Base-by-base conservation (phyloP, 2,329 filamentous ascomycete species). In the Purpureocillium lavendulum region DNA sequence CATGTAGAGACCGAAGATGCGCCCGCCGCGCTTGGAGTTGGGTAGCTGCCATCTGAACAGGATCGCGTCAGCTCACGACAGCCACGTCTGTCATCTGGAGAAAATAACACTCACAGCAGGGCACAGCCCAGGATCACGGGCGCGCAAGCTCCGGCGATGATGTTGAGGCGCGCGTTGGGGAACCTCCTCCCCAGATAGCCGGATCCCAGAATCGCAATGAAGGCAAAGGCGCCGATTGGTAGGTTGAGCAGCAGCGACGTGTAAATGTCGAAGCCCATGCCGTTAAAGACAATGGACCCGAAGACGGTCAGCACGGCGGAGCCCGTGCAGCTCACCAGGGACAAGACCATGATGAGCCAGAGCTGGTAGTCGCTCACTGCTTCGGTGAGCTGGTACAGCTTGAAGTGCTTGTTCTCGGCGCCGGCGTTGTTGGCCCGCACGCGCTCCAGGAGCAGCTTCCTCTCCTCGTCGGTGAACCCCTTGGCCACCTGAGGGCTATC, bases 261-360 rank as follows among this genome's bases (percentile, higher is more conserved):
- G 30, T 58, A 53, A 26, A 48, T 48, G 13, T 51, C 51, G 38
- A 62, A 61, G 1, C 59, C 58, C 51, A 63, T 60, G 17, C 51
- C 51, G 21, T 57, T 56, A 40, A 63, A 51, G 4, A 59, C 55
- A 4, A 60, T 53, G 10, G 57, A 50, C 3, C 54, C 54, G 37
- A 59, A 60, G 3, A 51, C 51, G 12, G 49, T 52, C 9, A 59
- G 45, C 3, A 51, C 53, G 12, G 52, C 55, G 2, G 55, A 54
- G 13, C 54, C 55, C 1, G 57, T 55, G 30, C 50, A 54, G 2
- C 52, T 56, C 8, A 55, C 46, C 4, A 55, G 49, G 9, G 56
- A 53, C 34, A 60, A 46, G 4, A 55, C 30, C 14, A 53, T 45
- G 39, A 58, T 52, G 21, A 26, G 21, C 51, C 55, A 60, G 24